phyloP scores from a whole-genome alignment of 345 rosid species.

The Melaleuca alternifolia region DNA sequence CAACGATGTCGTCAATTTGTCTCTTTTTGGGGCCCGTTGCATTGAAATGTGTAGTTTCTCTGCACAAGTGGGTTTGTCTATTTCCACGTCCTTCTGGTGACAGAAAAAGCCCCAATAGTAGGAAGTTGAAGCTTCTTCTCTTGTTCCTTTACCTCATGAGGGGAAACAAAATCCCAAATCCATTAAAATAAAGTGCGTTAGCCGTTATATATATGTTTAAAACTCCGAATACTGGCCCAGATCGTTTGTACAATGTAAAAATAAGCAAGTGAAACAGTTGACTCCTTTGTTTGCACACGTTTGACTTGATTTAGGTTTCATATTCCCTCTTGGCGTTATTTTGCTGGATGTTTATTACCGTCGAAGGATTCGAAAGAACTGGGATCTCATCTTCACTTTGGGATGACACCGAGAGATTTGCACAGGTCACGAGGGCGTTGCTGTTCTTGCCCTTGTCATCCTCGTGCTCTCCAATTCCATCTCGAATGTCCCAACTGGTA shows the following conservation, averaged over 20 bases:
- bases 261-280: background rate
- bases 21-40: background rate
- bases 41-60: background rate
- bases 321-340: slow-evolving; percentile 70
- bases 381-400: slow-evolving; percentile 67
- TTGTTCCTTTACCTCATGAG: background rate
- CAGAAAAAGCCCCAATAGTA: too few relatives aligned
- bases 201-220: background rate
- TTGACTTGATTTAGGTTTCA: slow-evolving; percentile 37
- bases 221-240: too few relatives aligned
- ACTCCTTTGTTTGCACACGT: background rate
- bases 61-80: background rate
- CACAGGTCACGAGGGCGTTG: slow-evolving; percentile 36
- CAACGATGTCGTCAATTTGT: background rate
- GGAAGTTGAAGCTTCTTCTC: background rate
- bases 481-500: slow-evolving; percentile 17
- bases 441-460: slow-evolving; percentile 10
- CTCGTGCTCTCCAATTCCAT: slow-evolving; percentile 14
- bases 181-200: too few relatives aligned
- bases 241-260: background rate
- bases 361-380: slow-evolving; percentile 66
- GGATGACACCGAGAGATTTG: slow-evolving; percentile 62
- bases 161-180: too few relatives aligned
- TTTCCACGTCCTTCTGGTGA: background rate
- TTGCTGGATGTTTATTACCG: slow-evolving; percentile 80